These are phyloP conservation scores for Arachis stenosperma DNA, from an alignment of 306 rosid species.

Conservation along the genomic window DNA sequence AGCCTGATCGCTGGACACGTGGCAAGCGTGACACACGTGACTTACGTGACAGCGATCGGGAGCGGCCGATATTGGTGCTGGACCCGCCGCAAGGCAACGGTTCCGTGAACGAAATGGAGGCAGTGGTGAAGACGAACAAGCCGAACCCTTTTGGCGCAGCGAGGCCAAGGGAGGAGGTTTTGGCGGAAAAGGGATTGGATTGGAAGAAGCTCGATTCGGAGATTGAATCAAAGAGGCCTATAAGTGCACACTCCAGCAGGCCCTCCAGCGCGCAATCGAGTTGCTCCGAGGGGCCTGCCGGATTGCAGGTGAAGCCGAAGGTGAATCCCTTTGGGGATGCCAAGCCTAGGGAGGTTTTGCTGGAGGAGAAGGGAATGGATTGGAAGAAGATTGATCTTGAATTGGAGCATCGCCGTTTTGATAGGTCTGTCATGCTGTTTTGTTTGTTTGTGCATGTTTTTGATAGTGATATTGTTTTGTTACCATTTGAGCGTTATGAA, in stretches of 20 bases:
- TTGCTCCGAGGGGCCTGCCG: slow-evolving; percentile 79
- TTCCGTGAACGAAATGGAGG: slow-evolving; percentile 53
- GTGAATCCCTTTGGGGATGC: slow-evolving; percentile 98
- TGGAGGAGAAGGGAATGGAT: slow-evolving; percentile 82
- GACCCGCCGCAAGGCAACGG: slow-evolving; percentile 64
- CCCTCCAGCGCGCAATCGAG: slow-evolving; percentile 92
- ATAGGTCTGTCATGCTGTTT: slow-evolving; percentile 59
- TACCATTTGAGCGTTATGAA: neutral
- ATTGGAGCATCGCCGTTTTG: slow-evolving; percentile 74
- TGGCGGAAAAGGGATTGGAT: slow-evolving; percentile 93
- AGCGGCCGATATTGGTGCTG: slow-evolving; percentile 77
- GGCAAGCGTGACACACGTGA: neutral
- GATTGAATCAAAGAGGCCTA: slow-evolving; percentile 85
- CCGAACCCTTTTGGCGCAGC: slow-evolving; percentile 87
- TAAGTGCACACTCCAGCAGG: slow-evolving; percentile 86
- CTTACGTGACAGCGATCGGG: slow-evolving; percentile 42
- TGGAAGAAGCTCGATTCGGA: slow-evolving; percentile 91
- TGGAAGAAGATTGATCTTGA: slow-evolving; percentile 94
- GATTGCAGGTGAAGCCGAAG: slow-evolving; percentile 57
- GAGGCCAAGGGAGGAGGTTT: slow-evolving; percentile 89
- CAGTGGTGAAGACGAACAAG: slow-evolving; percentile 59
- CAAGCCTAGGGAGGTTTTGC: slow-evolving; percentile 92
- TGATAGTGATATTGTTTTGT: neutral
- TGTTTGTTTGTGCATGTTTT: neutral
- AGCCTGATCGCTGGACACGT: slow-evolving; percentile 68